These are phyloP conservation scores for sweet orange (Citrus sinensis) DNA, from an alignment of 345 rosid genomes.

Conservation along the genomic window DNA sequence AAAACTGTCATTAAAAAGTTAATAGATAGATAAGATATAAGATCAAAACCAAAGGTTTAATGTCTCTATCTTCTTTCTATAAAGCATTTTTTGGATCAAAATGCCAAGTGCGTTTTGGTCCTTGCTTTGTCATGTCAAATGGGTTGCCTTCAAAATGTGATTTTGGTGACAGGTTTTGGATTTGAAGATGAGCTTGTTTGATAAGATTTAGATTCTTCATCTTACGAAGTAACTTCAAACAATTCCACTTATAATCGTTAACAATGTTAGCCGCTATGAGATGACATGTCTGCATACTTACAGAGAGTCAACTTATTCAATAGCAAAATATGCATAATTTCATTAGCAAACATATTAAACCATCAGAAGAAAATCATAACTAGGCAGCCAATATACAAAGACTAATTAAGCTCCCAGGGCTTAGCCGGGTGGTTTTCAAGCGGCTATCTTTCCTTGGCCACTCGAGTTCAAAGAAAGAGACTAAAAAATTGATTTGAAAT, in stretches of 20 bases:
- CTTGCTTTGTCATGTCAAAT: neutral
- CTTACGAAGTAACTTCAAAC: neutral
- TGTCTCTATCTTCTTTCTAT: neutral
- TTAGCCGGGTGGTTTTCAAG: too few species aligned
- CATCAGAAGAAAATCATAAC: neutral
- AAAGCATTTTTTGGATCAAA: neutral
- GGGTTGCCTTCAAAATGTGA: slow-evolving; percentile 3
- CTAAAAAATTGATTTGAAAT: neutral
- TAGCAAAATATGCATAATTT: neutral
- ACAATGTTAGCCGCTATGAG: neutral
- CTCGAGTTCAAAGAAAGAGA: too few species aligned
- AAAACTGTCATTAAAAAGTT: neutral
- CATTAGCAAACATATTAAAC: neutral
- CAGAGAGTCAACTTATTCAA: neutral
- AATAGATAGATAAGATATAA: neutral
- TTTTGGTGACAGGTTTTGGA: neutral
- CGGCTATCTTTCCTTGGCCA: too few species aligned
- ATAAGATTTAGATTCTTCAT: neutral
- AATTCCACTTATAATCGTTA: neutral
- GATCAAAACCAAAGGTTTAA: neutral
- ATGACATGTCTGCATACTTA: neutral
- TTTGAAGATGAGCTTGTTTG: neutral
- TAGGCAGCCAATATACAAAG: neutral
- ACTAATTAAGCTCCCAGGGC: neutral
- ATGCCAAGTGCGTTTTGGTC: neutral